Percentiles rank a stretch among this genome's conserved stretches.
phyloP scores from a whole-genome alignment of 176 grass and related monocot species.

The Alopecurus myosuroides region DNA sequence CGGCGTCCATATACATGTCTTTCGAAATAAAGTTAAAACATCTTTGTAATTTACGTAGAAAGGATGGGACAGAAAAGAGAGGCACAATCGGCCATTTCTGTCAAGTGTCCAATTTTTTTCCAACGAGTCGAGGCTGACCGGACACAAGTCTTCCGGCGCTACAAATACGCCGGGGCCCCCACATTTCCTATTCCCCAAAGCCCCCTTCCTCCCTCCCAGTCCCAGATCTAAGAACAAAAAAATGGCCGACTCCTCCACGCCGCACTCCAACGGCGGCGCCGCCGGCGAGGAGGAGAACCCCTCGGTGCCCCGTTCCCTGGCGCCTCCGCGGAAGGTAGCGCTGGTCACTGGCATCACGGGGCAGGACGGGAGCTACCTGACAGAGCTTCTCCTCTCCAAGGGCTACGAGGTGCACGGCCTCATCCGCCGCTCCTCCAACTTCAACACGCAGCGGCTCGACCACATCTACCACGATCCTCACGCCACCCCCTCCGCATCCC shows the following conservation, averaged over 20 bases:
- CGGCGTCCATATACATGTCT: too few species aligned
- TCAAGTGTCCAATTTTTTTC: background rate
- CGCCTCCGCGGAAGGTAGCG: constrained; percentile 69
- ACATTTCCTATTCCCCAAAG: background rate
- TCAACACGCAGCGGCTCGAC: constrained; percentile 84
- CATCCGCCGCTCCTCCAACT: constrained; percentile 97
- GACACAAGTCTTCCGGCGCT: background rate
- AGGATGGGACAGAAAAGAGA: too few species aligned
- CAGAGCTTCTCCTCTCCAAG: constrained; percentile 76
- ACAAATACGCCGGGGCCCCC: constrained; percentile 26
- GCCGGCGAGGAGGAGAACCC: background rate
- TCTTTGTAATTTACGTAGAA: too few species aligned
- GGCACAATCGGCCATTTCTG: too few species aligned
- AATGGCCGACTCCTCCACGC: constrained; percentile 16
- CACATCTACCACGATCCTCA: constrained; percentile 98
- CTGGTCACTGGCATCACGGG: constrained; percentile 90
- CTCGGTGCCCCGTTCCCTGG: constrained; percentile 11
- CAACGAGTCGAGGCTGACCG: background rate
- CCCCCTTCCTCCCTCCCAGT: background rate
- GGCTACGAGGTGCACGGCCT: constrained; percentile 98
- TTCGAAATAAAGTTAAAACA: too few species aligned
- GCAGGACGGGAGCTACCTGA: constrained; percentile 95
- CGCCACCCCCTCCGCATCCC: constrained; percentile 35
- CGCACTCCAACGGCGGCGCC: constrained; percentile 32
- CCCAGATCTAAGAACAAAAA: constrained; percentile 19